Evolutionary conservation across 305 asterid genomes (phyloP), one percentile per base, ranked within the genome.

Genomic region (Salvia sclarea): DNA sequence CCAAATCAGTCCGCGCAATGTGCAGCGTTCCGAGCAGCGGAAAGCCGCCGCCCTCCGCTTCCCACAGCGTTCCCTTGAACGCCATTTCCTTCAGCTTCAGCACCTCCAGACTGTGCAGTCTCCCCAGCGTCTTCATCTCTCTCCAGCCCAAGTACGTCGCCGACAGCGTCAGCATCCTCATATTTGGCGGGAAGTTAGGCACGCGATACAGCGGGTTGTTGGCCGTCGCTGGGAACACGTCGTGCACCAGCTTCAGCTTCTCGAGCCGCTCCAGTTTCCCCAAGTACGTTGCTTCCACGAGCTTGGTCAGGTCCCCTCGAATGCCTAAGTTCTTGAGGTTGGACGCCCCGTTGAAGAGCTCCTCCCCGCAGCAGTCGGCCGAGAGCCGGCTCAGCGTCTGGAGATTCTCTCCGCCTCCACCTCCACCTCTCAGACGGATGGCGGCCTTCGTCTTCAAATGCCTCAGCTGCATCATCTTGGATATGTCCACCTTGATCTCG

Each of bases 381-480:
- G 31, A 17, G 0, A 58, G 8, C 0, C 64, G 17, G 2, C 61
- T 55, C 4, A 55, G 61, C 1, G 61, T 55, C 1, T 55, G 61
- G 2, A 55, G 61, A 3, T 55, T 55, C 61, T 30, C 61, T 30
- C 61, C 61, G 5, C 43, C 61, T 7, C 5, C 7, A n/a, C 61
- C 61, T 7, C 1, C 4, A 2, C 37, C 30, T n/a, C 14, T 58
- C 1, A 76, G 50, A 10, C 33, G 2, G 13, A 72, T 50, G 0
- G 76, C 70, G 20, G 78, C 79, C 24, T 76, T 70, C 24, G 83
- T 81, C 62, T 69, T 66, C 9, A 81, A 2, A 66, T 81, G 81
- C 71, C 81, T 72, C 13, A 81, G 18, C 14, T 72, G 74, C 20
- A 17, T 52, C 81, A 81, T 64, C 48, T 75, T 75, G 77, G 81